Conservation (phyloP, 225 moss, liverwort and hornwort species). For the Antitrichia curtipendula region DNA sequence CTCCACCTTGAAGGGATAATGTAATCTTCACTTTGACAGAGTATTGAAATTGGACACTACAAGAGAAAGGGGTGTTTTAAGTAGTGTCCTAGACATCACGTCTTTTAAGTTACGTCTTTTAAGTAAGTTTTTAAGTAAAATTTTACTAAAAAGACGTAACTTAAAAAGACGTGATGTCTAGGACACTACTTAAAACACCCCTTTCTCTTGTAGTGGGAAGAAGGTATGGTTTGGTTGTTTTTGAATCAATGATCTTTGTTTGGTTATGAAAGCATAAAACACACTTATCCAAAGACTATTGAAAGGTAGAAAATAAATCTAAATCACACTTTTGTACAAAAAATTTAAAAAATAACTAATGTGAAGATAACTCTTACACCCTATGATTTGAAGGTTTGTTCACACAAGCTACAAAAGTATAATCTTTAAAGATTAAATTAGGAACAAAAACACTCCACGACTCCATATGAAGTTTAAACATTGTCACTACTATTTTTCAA, state of each 20-base stretch:
- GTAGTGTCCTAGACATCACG: no score
- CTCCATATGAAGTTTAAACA: neutral
- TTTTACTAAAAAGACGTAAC: no score
- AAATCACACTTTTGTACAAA: rapidly evolving
- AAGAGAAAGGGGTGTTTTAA: no score
- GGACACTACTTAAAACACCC: no score
- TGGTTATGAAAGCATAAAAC: neutral
- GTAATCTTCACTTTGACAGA: neutral
- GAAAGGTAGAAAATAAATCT: neutral
- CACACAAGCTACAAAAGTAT: neutral
- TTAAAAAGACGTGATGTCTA: no score
- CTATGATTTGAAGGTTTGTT: neutral
- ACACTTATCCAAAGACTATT: neutral
- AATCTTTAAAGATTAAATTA: neutral
- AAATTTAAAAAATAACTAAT: neutral
- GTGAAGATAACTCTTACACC: neutral
- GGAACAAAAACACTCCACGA: neutral
- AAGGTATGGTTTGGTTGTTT: rapidly evolving
- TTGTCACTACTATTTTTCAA: neutral
- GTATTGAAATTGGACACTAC: neutral
- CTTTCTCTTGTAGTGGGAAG: no score
- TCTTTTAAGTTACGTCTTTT: no score
- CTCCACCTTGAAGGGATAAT: neutral
- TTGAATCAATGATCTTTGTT: neutral
- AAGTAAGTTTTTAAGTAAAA: no score